These are phyloP conservation scores for Claviceps paspali DNA, from an alignment of 2,329 filamentous ascomycete species.

Conservation along the genomic window DNA sequence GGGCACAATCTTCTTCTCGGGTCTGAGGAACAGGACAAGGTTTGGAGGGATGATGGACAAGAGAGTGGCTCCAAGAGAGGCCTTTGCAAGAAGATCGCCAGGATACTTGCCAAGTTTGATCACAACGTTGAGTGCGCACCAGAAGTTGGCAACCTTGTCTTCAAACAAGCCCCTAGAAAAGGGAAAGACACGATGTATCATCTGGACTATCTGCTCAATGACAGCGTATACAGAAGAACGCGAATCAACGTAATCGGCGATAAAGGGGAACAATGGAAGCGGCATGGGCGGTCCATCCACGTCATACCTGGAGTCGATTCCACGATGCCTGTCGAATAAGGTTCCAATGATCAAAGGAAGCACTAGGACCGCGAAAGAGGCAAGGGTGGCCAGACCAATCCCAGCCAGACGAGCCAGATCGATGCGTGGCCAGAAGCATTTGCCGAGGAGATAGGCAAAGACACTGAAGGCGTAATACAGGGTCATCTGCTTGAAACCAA, in stretches of 20 bases:
- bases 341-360: conserved; percentile 61
- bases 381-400: conserved; percentile 58
- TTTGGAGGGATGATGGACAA: conserved; percentile 66
- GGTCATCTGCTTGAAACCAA: conserved; percentile 99
- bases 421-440: conserved; percentile 63
- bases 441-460: conserved; percentile 80
- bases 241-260: conserved; percentile 44
- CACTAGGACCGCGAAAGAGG: conserved; percentile 60
- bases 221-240: conserved; percentile 59
- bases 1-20: conserved; percentile 61
- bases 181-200: conserved; percentile 85
- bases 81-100: conserved; percentile 54
- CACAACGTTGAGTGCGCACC: conserved; percentile 83
- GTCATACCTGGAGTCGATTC: conserved; percentile 41
- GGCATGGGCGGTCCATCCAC: conserved; percentile 43
- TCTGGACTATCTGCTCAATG: conserved; percentile 65
- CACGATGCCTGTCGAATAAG: conserved; percentile 50
- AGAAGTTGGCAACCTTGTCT: conserved; percentile 97
- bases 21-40: conserved; percentile 61
- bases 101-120: conserved; percentile 74
- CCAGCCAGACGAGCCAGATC: conserved; percentile 53
- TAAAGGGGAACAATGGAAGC: conserved; percentile 44
- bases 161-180: conserved; percentile 94
- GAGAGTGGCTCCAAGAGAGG: conserved; percentile 61
- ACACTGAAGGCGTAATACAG: conserved; percentile 90